These are phyloP conservation scores for Malus hybrid DNA, from an alignment of 331 rosid genomes.

Conservation along the genomic window DNA sequence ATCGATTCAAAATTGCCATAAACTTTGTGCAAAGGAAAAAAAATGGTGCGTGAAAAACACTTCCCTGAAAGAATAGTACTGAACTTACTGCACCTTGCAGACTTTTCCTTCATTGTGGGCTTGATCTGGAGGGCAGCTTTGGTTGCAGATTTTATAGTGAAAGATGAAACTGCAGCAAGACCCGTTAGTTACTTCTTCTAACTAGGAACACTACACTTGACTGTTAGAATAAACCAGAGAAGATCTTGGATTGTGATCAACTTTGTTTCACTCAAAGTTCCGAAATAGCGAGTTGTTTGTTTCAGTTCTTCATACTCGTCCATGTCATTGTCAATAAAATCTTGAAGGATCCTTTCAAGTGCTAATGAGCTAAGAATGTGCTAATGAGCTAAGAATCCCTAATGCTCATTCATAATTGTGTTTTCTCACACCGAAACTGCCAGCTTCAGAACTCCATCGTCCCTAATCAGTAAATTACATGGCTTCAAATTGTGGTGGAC, in stretches of 20 bases:
- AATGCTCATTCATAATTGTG: slow-evolving; percentile 49
- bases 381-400: slow-evolving; percentile 52
- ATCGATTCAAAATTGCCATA: too few relatives aligned
- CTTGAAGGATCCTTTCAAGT: slow-evolving; percentile 49
- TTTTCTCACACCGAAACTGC: slow-evolving; percentile 70
- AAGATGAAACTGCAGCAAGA: slow-evolving; percentile 14
- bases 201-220: slow-evolving; percentile 44
- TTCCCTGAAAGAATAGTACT: slow-evolving; percentile 21
- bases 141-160: slow-evolving; percentile 23
- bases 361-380: slow-evolving; percentile 56
- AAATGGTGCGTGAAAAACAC: too few relatives aligned
- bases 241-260: slow-evolving; percentile 59
- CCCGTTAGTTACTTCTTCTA: slow-evolving; percentile 18
- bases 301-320: slow-evolving; percentile 37
- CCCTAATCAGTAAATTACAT: slow-evolving; percentile 58
- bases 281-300: slow-evolving; percentile 54
- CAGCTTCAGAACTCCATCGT: slow-evolving; percentile 72
- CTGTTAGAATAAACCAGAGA: slow-evolving; percentile 69
- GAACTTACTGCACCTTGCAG: slow-evolving; percentile 53
- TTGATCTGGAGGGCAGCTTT: slow-evolving; percentile 29
- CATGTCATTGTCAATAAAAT: slow-evolving; percentile 20
- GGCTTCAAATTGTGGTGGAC: slow-evolving; percentile 83
- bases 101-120: slow-evolving; percentile 41
- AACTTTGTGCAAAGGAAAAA: too few relatives aligned
- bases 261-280: slow-evolving; percentile 71